A percentile compares a stretch with the other conserved stretches of the same genome.
Conservation (phyloP, 192 early-diverging fungal species). For the Coemansia sp. region DNA sequence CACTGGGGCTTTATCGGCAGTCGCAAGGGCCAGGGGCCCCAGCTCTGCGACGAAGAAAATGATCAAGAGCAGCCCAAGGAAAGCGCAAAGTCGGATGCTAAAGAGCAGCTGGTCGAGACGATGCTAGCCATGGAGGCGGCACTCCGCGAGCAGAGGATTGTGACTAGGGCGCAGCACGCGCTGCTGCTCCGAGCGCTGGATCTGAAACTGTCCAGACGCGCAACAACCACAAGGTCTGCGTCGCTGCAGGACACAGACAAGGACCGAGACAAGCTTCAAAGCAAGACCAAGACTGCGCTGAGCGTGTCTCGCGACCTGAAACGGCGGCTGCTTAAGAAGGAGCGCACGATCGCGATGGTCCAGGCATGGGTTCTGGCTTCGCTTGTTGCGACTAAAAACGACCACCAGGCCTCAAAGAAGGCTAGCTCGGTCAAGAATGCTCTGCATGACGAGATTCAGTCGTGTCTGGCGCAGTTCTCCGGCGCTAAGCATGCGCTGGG, state of each 20-base stretch:
- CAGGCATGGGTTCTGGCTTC: constrained; percentile 45
- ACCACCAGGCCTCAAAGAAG: not conserved
- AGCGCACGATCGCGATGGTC: constrained; percentile 44
- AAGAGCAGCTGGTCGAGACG: not conserved
- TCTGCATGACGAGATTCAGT: not conserved
- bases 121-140: not conserved
- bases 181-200: not conserved
- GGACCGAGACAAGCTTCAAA: constrained; percentile 10
- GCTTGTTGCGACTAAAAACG: not conserved
- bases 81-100: not conserved
- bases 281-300: constrained; percentile 17
- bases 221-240: not conserved
- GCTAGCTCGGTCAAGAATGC: not conserved
- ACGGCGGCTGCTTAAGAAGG: constrained; percentile 50
- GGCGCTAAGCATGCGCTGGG: constrained; percentile 13
- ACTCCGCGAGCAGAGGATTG: not conserved
- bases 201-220: not conserved
- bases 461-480: not conserved
- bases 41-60: not conserved
- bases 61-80: not conserved
- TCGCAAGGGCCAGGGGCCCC: constrained; percentile 7
- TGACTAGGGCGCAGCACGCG: constrained; percentile 8
- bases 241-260: constrained; percentile 1
- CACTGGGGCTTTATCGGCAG: constrained; percentile 30
- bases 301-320: constrained; percentile 31